A percentile compares a stretch with the other conserved stretches of the same genome.
Conservation (phyloP, 73 alveolate genomes). For the Tetrahymena borealis region DNA sequence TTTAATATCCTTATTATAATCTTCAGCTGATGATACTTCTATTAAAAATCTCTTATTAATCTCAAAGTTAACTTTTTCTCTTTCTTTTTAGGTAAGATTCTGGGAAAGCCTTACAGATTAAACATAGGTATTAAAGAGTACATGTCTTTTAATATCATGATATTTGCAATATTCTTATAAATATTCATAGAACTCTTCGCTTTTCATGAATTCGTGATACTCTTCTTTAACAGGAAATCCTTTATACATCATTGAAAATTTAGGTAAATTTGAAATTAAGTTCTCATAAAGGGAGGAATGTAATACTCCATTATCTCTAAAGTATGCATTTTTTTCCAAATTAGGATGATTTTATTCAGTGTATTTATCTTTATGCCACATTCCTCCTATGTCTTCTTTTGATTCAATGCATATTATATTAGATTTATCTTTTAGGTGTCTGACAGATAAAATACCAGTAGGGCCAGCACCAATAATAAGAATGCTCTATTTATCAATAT, state of each 20-base stretch:
- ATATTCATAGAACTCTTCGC: background rate
- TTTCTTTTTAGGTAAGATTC: background rate
- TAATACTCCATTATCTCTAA: background rate
- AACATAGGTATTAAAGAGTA: background rate
- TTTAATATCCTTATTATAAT: too few relatives aligned
- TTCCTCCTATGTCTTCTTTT: background rate
- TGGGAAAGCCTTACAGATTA: background rate
- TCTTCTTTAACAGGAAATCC: background rate
- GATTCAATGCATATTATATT: background rate
- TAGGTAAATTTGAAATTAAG: background rate
- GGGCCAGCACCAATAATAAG: slow-evolving; percentile 2
- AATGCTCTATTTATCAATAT: background rate
- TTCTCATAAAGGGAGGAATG: background rate
- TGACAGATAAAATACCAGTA: background rate
- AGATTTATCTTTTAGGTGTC: background rate
- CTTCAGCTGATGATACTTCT: background rate
- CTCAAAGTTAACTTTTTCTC: background rate
- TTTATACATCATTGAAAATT: background rate
- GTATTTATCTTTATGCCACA: background rate
- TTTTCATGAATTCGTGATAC: background rate
- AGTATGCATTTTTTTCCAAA: background rate
- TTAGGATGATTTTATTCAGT: background rate
- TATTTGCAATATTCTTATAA: background rate
- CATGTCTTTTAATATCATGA: background rate
- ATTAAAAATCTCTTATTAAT: too few relatives aligned